These are phyloP conservation scores for Sarcocystis neurona DNA, from an alignment of 169 alveolate species.

Conservation along the genomic window DNA sequence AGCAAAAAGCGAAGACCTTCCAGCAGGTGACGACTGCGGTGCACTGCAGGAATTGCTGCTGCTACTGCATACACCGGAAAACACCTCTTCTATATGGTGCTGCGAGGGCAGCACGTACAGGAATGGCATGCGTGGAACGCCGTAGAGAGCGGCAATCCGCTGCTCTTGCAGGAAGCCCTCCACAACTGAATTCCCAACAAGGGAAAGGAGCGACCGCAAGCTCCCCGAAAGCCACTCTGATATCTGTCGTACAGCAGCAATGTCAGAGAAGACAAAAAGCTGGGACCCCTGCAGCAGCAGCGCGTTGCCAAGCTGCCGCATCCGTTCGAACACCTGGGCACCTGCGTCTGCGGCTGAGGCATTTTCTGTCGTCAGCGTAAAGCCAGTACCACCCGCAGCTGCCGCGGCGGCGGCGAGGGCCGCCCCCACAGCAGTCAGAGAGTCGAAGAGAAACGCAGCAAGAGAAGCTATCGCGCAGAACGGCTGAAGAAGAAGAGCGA, in stretches of 20 bases:
- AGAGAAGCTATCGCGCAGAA: too few relatives aligned
- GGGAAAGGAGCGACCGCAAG: too few relatives aligned
- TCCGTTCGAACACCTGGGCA: too few relatives aligned
- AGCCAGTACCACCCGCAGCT: too few relatives aligned
- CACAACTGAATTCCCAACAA: neutral
- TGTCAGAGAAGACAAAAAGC: too few relatives aligned
- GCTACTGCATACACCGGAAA: conserved; percentile 52
- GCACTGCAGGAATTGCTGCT: neutral
- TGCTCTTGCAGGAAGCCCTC: neutral
- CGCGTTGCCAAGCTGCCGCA: too few relatives aligned
- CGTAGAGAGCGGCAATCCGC: neutral
- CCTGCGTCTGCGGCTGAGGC: too few relatives aligned
- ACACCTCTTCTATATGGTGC: conserved; percentile 53
- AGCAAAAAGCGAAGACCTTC: neutral
- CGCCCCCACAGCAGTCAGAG: neutral
- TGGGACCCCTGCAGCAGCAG: too few relatives aligned
- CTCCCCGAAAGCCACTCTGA: too few relatives aligned
- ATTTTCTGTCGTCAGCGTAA: too few relatives aligned
- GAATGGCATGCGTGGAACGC: neutral
- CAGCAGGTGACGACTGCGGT: conserved; percentile 8
- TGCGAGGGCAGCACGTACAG: conserved; percentile 20
- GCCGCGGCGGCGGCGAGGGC: neutral
- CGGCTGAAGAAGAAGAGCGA: conserved; percentile 19
- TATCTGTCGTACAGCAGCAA: too few relatives aligned
- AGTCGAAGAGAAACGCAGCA: neutral